Conservation (phyloP, 2,329 filamentous ascomycete genomes). For the Botryotinia convoluta region DNA sequence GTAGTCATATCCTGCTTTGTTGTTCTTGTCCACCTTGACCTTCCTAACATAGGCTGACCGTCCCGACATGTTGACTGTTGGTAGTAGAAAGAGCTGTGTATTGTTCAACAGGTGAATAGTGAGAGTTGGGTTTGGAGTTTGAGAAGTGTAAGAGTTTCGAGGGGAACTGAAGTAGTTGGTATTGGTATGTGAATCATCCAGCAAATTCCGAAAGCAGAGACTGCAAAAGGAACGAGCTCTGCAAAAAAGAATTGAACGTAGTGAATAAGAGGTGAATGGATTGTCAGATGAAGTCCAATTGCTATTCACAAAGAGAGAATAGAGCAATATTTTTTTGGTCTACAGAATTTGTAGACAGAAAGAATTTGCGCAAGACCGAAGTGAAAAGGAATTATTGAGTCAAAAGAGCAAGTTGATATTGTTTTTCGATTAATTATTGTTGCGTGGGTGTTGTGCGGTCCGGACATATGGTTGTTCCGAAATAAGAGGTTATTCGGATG, state of each 20-base stretch:
- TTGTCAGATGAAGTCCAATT: background rate
- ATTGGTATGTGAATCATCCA: background rate
- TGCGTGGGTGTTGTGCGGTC: background rate
- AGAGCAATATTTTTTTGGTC: background rate
- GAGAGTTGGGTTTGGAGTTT: background rate
- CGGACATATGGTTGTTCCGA: conserved; percentile 1
- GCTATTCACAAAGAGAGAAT: background rate
- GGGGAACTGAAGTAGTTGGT: background rate
- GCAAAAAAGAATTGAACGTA: background rate
- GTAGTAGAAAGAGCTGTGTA: background rate
- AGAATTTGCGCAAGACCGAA: background rate
- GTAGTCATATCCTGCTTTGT: conserved; percentile 16
- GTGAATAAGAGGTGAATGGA: background rate
- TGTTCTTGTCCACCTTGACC: conserved; percentile 49
- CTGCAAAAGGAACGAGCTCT: background rate
- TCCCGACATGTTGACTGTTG: conserved; percentile 48
- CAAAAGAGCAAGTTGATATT: background rate
- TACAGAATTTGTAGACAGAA: background rate
- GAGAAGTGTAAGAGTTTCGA: background rate
- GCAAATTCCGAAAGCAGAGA: background rate
- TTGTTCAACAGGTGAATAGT: background rate
- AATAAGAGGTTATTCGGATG: conserved; percentile 9
- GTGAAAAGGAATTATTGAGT: background rate
- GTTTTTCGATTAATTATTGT: background rate
- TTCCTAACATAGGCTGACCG: conserved; percentile 56